Base-by-base conservation (phyloP, 2,329 filamentous ascomycete species). In the Cercospora zeae-maydis region DNA sequence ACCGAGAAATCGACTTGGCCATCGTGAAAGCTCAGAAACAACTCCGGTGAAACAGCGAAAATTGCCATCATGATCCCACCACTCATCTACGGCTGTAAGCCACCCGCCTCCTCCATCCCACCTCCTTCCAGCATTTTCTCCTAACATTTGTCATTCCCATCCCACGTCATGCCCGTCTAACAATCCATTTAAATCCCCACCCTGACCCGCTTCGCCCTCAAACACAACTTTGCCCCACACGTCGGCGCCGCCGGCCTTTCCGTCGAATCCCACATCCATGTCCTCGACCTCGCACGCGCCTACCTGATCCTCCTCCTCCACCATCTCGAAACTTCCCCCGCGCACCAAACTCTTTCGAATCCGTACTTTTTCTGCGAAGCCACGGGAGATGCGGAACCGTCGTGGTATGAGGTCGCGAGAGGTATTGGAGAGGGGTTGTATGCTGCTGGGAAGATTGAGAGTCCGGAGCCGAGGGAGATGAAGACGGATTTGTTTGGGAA, bases 311-410 rank as follows among this genome's bases (percentile, higher is more conserved):
- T 83, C 0, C 64, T 83, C 0, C 69, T 83, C n/a, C 79, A 81
- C 66, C 75, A 76, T 61, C 71, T 83, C 16, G 81, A 83, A 54
- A 51, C 66, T 7, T 65, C 71, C 0, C 58, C 73, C 2, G 62
- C 74, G 0, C 62, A 67, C 7, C 70, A 76, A 7, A 63, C 77
- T 1, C 66, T 79, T 1, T 62, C 75, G 33, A 81, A 82, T 63
- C 80, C 79, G 6, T 83, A 83, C 68, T 83, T 78, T 69, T 83
- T 83, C 72, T 78, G 75, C 70, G 81, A 83, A 68, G 74, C 77
- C 21, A 69, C 70, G 1, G 67, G 66, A 10, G 78, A 78, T 21
- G 54, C 74, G 8, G 80, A 82, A 66, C 73, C 76, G 11, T 78
- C 77, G 21, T 82, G 80, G 80, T 69, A 69, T 16, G 77, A 78